phyloP scores from a whole-genome alignment of 257 asterid species.

The Solanum bulbocastanum region DNA sequence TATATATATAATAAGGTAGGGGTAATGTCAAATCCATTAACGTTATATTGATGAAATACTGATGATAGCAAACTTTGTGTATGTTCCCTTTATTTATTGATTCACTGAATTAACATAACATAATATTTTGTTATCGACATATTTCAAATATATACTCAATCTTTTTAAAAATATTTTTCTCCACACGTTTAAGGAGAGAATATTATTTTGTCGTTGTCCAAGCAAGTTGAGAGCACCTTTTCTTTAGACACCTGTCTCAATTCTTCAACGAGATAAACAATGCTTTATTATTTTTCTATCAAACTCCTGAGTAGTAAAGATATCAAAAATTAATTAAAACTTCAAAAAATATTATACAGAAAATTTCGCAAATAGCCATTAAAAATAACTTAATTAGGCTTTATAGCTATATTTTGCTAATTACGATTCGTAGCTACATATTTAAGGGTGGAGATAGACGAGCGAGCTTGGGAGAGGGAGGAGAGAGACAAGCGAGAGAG shows the following conservation, averaged over 20 bases:
- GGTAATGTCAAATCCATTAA: not conserved
- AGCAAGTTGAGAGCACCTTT: not conserved
- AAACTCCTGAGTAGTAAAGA: not conserved
- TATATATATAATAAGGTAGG: no score
- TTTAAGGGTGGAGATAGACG: no score
- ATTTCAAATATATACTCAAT: not conserved
- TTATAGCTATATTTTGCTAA: no score
- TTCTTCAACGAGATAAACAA: not conserved
- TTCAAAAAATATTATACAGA: no score
- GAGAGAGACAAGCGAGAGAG: no score
- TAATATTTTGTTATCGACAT: not conserved
- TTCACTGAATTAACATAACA: not conserved
- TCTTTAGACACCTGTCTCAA: not conserved
- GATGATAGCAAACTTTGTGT: not conserved
- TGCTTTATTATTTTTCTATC: not conserved
- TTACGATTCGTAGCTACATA: no score
- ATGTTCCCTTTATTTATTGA: not conserved
- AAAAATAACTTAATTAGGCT: no score
- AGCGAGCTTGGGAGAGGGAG: no score
- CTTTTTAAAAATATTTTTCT: not conserved
- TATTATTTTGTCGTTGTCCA: not conserved
- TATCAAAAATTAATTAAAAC: no score
- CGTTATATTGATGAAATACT: not conserved
- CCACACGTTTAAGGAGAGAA: not conserved
- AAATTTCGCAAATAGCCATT: no score